Evolutionary conservation across 2,329 filamentous ascomycete species (phyloP), one percentile per base, ranked within the genome.

Genomic region (Metarhizium brunneum): DNA sequence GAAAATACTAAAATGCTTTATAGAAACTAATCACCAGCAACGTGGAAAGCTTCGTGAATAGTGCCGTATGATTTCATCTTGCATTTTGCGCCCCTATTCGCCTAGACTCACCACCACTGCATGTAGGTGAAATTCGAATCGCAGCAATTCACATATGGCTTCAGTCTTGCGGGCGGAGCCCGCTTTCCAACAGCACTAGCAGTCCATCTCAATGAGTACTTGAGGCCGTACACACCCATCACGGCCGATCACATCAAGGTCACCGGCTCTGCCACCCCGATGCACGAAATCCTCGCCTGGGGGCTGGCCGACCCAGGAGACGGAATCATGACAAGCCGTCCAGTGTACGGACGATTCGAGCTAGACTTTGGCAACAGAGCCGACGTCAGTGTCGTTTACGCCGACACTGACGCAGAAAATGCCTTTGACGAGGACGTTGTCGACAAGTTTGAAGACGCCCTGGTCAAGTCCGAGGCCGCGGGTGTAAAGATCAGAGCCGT

Each of bases 341-440:
- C 74, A 1, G 66, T 72, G 6, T 81, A 80, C 53, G 76, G 77
- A 4, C 73, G 73, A 2, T 80, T 81, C 55, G 70, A 77, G 42
- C 66, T 73, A 3, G 78, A 81, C 58, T 74, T 80, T 38, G 68
- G 69, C 0, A 68, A 75, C 30, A 71, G 75, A 45, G 68, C 74
- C 0, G 68, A 71, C 0, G 65, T 73, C 2, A 64, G 65, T 8
- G 69, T 80, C 0, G 69, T 79, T 0, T 80, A 80, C 47, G 73
- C 69, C 8, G 71, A 73, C 2, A 69, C 70, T 0, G 68, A 74
- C 53, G 72, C 74, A 11, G 66, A 69, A 2, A 73, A 77, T 2
- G 67, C 65, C 6, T 76, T 81, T 51, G 71, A 75, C 56, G 73
- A 73, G 1, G 57, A 64, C 4, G 74, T 73, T 1, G 69, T 80